Conservation (phyloP, 257 asterid genomes). For the Cordia subcordata region DNA sequence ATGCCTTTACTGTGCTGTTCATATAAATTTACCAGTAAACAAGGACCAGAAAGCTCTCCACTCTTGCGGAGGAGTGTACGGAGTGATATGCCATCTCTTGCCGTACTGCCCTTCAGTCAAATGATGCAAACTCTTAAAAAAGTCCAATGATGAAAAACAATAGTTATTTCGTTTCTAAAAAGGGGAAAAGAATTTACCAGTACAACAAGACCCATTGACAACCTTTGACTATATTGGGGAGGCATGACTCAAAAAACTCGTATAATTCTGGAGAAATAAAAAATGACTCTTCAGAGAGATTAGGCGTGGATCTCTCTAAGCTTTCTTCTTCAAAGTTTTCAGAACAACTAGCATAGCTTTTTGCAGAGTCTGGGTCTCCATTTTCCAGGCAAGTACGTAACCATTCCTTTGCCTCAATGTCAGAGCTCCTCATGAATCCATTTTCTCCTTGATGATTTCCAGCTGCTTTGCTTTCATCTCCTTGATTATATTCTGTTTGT, state of each 20-base stretch:
- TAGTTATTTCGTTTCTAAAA: not conserved
- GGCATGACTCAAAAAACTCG: conserved; percentile 74
- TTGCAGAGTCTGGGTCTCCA: conserved; percentile 49
- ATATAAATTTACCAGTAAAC: conserved; percentile 58
- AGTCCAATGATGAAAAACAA: conserved; percentile 9
- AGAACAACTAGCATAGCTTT: conserved; percentile 47
- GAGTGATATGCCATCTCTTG: conserved; percentile 88
- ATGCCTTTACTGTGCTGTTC: not conserved
- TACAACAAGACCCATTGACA: conserved; percentile 82
- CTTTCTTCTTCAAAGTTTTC: conserved; percentile 66
- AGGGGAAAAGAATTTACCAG: conserved; percentile 47
- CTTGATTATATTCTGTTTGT: conserved; percentile 27
- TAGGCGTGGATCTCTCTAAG: conserved; percentile 46
- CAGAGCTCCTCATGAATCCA: conserved; percentile 12
- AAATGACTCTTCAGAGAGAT: conserved; percentile 57
- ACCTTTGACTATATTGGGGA: conserved; percentile 91
- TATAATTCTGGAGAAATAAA: conserved; percentile 66
- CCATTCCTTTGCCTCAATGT: conserved; percentile 9
- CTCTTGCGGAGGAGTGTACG: conserved; percentile 78
- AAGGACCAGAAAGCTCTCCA: conserved; percentile 63
- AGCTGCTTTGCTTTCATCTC: conserved; percentile 17
- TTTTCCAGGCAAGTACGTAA: conserved; percentile 24
- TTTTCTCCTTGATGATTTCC: conserved; percentile 17
- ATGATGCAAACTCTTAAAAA: conserved; percentile 31
- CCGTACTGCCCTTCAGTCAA: conserved; percentile 94